Evolutionary conservation across 2,329 filamentous ascomycete species (phyloP), one percentile per base, ranked within the genome.

Genomic region (Penicillium crustosum): DNA sequence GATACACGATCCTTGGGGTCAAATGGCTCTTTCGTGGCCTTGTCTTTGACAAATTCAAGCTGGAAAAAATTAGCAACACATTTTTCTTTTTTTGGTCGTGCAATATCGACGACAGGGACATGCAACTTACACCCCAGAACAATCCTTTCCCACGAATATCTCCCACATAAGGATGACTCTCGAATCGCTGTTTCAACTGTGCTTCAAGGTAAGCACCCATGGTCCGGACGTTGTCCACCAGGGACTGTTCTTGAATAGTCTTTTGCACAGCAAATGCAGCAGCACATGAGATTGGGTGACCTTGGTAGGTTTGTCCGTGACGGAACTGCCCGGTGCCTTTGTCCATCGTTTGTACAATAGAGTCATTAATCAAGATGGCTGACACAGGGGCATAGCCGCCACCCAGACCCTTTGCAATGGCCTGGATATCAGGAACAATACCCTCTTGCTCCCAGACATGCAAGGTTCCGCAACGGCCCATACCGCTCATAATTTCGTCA

Each of bases 401-500:
- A 1, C 82, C 83, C 1, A 87, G 75, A 0, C 81, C 83, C 68
- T 87, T 87, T 5, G 83, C 84, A 27, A 86, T 78, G 3, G 83
- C 81, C 66, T 85, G 79, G 23, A 87, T 80, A 63, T 87, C 85
- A 0, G 85, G 85, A 0, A 80, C 76, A 3, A 86, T 77, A n/a
- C 71, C 79, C 57, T 85, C 81, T 49, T 84, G 78, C 61, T 86
- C 78, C 82, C 83, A 87, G 7, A 82, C 84, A 62, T 86, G 83
- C 3, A 84, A 67, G 1, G 80, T 81, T 1, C 83, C 84, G n/a
- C 77, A 79, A 7, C 84, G 79, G 7, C 85, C 85, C 76, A 83
- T 82, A 2, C 85, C 84, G 61, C 79, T 82, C 88, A 92, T 90
- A 44, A 91, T 81, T 69, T 93, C 90, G 66, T 94, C 91, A 0